Conservation (phyloP, 2,329 filamentous ascomycete genomes). For the Cladophialophora exuberans region DNA sequence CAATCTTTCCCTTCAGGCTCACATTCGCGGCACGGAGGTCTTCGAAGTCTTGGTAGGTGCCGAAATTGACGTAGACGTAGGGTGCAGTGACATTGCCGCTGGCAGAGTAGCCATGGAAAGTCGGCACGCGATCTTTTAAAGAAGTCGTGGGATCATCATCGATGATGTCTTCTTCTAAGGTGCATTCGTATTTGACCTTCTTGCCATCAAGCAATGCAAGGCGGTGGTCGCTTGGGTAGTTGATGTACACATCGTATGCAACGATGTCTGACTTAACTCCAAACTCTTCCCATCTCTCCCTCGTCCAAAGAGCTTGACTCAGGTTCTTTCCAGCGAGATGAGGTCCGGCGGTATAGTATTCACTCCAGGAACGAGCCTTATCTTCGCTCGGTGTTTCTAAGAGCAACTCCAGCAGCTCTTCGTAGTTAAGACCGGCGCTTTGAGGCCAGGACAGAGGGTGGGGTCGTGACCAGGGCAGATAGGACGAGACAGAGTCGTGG, state of each 20-base stretch:
- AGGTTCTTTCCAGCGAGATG: constrained; percentile 79
- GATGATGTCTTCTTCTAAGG: constrained; percentile 80
- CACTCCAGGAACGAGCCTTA: constrained; percentile 71
- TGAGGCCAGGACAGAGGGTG: constrained; percentile 48
- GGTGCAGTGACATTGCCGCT: constrained; percentile 86
- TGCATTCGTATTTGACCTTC: constrained; percentile 75
- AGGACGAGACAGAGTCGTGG: constrained; percentile 43
- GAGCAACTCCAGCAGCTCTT: constrained; percentile 60
- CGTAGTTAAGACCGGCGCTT: constrained; percentile 53
- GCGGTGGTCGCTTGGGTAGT: constrained; percentile 73
- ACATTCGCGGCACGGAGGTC: constrained; percentile 77
- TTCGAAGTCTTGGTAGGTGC: constrained; percentile 82
- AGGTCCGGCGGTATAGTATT: constrained; percentile 75
- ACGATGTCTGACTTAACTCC: constrained; percentile 64
- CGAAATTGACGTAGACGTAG: constrained; percentile 90
- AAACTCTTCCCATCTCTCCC: constrained; percentile 72
- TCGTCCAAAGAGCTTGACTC: constrained; percentile 77
- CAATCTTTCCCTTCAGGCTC: constrained; percentile 80
- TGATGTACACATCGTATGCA: constrained; percentile 76
- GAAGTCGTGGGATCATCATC: constrained; percentile 80
- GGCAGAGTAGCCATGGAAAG: constrained; percentile 93
- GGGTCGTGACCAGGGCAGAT: constrained; percentile 44
- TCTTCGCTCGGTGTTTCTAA: constrained; percentile 57
- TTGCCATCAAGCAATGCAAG: constrained; percentile 64
- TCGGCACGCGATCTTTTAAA: constrained; percentile 74